Evolutionary conservation across 257 asterid genomes (phyloP), one percentile per base, ranked within the genome.

Genomic region (Salvia rosmarinus): DNA sequence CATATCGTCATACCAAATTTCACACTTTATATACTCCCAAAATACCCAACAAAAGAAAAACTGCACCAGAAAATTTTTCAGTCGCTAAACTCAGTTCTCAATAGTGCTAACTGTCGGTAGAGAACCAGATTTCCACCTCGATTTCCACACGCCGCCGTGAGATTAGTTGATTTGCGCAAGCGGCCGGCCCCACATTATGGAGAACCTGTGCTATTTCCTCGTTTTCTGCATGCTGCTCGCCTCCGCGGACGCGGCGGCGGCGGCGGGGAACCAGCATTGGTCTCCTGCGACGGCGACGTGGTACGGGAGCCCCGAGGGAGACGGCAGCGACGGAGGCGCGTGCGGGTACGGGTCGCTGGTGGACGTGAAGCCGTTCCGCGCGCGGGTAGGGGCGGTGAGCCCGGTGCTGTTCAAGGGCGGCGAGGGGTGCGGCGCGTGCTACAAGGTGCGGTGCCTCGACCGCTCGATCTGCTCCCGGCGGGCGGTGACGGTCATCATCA

Each of bases 251-350:
- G 61, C 79, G 66, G 54, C 54, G 37, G 64, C 70, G 62, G 66
- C 37, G 4, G 75, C 54, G 32, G 68, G 50, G 5, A 85, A 81
- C 89, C 68, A 43, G 39, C 86, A 79, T 75, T 94, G 99, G 99
- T 35, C 47, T 6, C 87, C 87, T 0, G 99, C 99, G 60, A 83
- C 99, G 50, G 99, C 99, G 11, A 94, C 99, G 20, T 94, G 99
- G 99, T 94, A 94, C 82, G 99, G 99, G n/a, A 85, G 86, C 77
- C 92, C 99, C 20, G 91, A 91, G 30, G 99, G 99, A 6, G 99
- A 94, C 82, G 99, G 99, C n/a, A 94, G 99, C 74, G 75, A 77
- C 63, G 99, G 97, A 3, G 99, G 97, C 79, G 97, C 99, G 43
- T 94, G 99, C 67, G 97, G 97, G 21, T 91, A 91, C 82, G 99